These are phyloP conservation scores for Apiospora sp. DNA, from an alignment of 2,329 filamentous ascomycete genomes.

Conservation along the genomic window DNA sequence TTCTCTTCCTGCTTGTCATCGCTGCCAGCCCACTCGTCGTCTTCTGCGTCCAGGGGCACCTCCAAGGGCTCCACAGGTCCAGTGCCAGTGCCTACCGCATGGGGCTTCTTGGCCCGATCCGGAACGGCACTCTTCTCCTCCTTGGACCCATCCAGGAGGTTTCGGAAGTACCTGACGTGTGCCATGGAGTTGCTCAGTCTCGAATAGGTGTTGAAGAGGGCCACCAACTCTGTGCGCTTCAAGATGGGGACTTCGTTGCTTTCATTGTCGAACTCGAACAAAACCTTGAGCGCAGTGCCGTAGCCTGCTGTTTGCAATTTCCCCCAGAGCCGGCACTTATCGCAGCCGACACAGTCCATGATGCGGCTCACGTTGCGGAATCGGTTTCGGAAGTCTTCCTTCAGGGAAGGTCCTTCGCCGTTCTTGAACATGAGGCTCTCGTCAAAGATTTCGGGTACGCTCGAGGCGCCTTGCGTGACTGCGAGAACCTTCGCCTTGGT, in stretches of 20 bases:
- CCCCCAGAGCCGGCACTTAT: slow-evolving; percentile 98
- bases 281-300: slow-evolving; percentile 90
- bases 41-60: slow-evolving; percentile 40
- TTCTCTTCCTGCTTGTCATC: slow-evolving; percentile 47
- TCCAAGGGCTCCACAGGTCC: slow-evolving; percentile 32
- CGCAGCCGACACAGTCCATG: slow-evolving; percentile 99
- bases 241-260: slow-evolving; percentile 73
- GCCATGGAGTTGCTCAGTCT: slow-evolving; percentile 83
- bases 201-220: slow-evolving; percentile 92
- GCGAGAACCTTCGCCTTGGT: slow-evolving; percentile 85
- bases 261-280: slow-evolving; percentile 87
- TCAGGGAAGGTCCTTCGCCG: slow-evolving; percentile 77
- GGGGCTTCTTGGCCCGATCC: slow-evolving; percentile 54
- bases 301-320: slow-evolving; percentile 96
- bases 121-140: slow-evolving; percentile 37
- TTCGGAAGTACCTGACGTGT: slow-evolving; percentile 76
- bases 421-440: slow-evolving; percentile 95
- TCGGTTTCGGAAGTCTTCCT: slow-evolving; percentile 96
- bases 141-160: slow-evolving; percentile 52
- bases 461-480: slow-evolving; percentile 75
- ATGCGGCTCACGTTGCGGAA: slow-evolving; percentile 96
- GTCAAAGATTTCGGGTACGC: slow-evolving; percentile 85
- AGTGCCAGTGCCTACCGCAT: slow-evolving; percentile 46
- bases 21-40: slow-evolving; percentile 50
- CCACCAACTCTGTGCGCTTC: slow-evolving; percentile 90